Base-by-base conservation (phyloP, 768 basidiomycete genomes). In the Boletus vermiculosoides region DNA sequence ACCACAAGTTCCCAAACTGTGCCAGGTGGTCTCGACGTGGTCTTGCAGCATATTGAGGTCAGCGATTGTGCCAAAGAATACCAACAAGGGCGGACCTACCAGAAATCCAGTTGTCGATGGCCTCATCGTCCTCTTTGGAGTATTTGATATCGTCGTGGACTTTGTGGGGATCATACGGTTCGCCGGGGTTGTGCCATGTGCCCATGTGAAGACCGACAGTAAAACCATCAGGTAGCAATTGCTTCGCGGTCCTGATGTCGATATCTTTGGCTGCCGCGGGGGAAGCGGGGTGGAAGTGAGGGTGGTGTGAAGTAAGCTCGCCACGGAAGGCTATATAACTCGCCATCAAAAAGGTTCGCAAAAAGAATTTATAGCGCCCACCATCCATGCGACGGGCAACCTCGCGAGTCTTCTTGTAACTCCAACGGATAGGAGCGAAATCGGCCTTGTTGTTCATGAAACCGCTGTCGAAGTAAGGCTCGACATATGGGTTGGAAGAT, bases 371-470 rank as follows among this genome's bases (percentile, higher is more conserved):
- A 13, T 23, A 15, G 18, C 5, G 37, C 76, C 57, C 63, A 84
- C 83, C 77, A 58, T 88, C 86, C 87, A 88, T 88, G 61, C 86
- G 76, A 62, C 86, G 78, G 23, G 86, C 87, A 23, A 88, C 73
- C 63, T 88, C 86, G 60, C 87, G 82, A 16, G 84, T 85, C 77
- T 83, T 84, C 82, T 88, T 88, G 77, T 88, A 88, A 67, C 83
- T 83, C 87, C 87, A 88, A 36, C 85, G 83, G 62, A 87, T 83
- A 15, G 87, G 87, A 23, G 85, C 85, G 63, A 87, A 86, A 74
- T 88, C 87, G 30, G 86, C 86, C 76, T 86, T 86, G 76, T 87
- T 68, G 75, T 86, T 87, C 86, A 88, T 84, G 80, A 88, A 87
- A n/a, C 87, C 87, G 56, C 79, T 81, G 74, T 88, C 87, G 65